Evolutionary conservation across 495 filamentous ascomycete genomes (phyloP).

Genomic region (Amorphotheca resinae): DNA sequence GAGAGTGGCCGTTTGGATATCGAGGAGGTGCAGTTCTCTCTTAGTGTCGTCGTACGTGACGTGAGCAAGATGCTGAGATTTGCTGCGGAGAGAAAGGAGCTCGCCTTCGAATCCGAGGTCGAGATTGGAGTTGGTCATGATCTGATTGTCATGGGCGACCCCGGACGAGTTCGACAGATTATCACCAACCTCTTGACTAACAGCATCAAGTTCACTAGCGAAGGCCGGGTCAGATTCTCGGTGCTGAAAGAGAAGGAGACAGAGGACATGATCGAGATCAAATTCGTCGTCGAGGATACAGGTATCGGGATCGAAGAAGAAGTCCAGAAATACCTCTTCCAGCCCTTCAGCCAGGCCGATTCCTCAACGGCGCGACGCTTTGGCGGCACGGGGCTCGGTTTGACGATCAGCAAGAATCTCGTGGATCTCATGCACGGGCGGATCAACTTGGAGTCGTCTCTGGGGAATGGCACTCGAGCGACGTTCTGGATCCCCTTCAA

Average conservation of each 20-base stretch:
- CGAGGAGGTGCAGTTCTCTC: slow-evolving; percentile 66
- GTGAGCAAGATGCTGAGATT: slow-evolving; percentile 48
- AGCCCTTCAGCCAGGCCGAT: slow-evolving; percentile 78
- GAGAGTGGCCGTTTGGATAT: slow-evolving; percentile 65
- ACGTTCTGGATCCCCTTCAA: slow-evolving; percentile 60
- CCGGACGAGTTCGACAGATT: slow-evolving; percentile 67
- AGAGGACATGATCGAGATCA: slow-evolving; percentile 34
- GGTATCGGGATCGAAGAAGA: slow-evolving; percentile 78
- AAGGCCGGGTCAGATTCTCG: slow-evolving; percentile 50
- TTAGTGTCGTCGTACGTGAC: slow-evolving; percentile 59
- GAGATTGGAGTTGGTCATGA: slow-evolving; percentile 26
- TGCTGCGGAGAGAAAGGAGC: slow-evolving; percentile 43
- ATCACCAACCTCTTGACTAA: slow-evolving; percentile 81
- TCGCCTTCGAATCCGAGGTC: slow-evolving; percentile 41
- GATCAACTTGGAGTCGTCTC: slow-evolving; percentile 48
- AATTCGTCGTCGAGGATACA: slow-evolving; percentile 61
- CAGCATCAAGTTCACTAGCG: slow-evolving; percentile 75
- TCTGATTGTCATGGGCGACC: slow-evolving; percentile 55
- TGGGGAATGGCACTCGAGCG: slow-evolving; percentile 49
- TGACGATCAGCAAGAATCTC: slow-evolving; percentile 69
- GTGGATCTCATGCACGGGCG: slow-evolving; percentile 73
- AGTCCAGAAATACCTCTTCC: slow-evolving; percentile 61
- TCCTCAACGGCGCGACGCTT: slow-evolving; percentile 62
- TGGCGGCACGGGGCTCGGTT: slow-evolving; percentile 69
- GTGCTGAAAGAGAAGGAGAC: slow-evolving; percentile 36